These are phyloP conservation scores for Jamesozyma hellenica DNA, from an alignment of 805 yeast species.

Conservation along the genomic window DNA sequence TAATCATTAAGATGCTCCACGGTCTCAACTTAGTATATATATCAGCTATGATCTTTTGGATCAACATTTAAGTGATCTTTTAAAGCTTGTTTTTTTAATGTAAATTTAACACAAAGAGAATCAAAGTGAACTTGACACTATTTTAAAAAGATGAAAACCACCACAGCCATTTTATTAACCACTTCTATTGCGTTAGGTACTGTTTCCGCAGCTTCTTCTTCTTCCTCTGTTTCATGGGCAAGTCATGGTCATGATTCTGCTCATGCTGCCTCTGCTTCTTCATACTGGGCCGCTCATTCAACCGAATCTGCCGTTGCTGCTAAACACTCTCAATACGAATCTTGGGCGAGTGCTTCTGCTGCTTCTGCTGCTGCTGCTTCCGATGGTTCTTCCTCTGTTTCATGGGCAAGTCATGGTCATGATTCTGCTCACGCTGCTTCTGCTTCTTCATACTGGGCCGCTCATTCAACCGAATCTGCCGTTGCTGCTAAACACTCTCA, in stretches of 20 bases:
- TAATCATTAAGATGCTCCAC: too few species aligned
- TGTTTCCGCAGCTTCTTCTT: background rate
- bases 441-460: constrained; percentile 4
- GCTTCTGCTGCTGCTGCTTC: too few species aligned
- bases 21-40: too few species aligned
- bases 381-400: background rate
- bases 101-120: too few species aligned
- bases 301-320: constrained; percentile 1
- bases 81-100: too few species aligned
- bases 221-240: background rate
- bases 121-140: too few species aligned
- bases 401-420: too few species aligned
- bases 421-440: constrained; percentile 3
- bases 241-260: background rate
- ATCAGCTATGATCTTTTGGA: too few species aligned
- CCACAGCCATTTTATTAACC: background rate
- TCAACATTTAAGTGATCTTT: too few species aligned
- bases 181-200: background rate
- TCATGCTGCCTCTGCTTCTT: constrained; percentile 3
- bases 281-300: constrained; percentile 4
- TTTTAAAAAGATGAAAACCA: too few species aligned
- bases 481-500: background rate
- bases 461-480: background rate
- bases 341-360: constrained; percentile 1
- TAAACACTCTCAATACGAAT: constrained; percentile 1